Base-by-base conservation (phyloP, 176 grass and related monocot species). In the Cymbopogon citratus region DNA sequence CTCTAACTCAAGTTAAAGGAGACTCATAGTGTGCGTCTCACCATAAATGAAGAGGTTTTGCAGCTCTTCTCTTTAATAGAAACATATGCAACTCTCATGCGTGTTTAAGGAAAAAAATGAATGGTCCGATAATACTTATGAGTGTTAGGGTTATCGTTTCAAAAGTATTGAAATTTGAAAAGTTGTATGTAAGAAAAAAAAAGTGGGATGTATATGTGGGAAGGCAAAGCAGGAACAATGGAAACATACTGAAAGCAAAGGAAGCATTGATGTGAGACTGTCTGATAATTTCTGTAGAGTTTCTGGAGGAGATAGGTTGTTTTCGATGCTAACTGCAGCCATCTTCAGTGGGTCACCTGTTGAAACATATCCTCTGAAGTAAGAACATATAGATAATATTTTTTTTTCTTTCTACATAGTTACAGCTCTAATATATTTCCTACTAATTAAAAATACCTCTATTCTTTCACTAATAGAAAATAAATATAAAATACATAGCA, bases 331-430 rank as follows among this genome's bases (percentile, higher is more conserved):
- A 72, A 84, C 86, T 73, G 94, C 86, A 69, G 95, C 95, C 95
- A 98, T 91, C 85, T 98, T 98, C 41, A 98, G 34, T 49, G 90
- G 95, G 68, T 95, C 88, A 70, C 90, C 95, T 95, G 80, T 80
- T 29, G 45, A 80, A 62, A 43, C 33, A 38, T 57, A 75, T 75
- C 13, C 14, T 81, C 74, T 54, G 26, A 85, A 61, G 49, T 29
- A 68, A 82, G 56, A 77, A 39, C 75, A 69, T 63, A 51, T 4
- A 12, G 27, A 15, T 60, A 87, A 72, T 7, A 45, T 41, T 4
- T 56, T 23, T 15, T 27, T 57, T 43, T 26, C 2, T 49, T 38
- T 80, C 21, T 51, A 65, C 44, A 38, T 68, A 3, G 7, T 38
- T 26, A 36, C 6, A 67, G 1, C 26, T 66, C 41, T 23, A 49